Evolutionary conservation across 2,329 filamentous ascomycete species (phyloP), one percentile per base, ranked within the genome.

Genomic region (Sordariomycetes sp.): DNA sequence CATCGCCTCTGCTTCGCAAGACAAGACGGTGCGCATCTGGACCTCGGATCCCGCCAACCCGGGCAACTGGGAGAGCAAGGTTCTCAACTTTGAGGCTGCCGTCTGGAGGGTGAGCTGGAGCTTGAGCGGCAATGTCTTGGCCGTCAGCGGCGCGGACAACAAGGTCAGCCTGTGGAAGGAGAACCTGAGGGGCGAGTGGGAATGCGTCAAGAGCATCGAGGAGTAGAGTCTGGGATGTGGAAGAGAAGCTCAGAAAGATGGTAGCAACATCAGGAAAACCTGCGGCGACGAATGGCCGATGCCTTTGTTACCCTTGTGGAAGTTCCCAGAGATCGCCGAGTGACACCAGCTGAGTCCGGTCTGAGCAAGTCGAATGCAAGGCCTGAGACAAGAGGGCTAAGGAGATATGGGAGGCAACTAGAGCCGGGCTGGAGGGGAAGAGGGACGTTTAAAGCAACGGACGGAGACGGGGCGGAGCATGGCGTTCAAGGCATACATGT

Each of bases 101-200:
- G 75, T 94, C 39, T 98, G 92, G 92, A 79, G 92, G 36, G 92
- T 95, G 30, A 95, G 86, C 70, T 98, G 92, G 92, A 94, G 87
- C 49, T 68, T 96, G 54, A 94, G 86, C 58, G 92, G 92, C 34
- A 98, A 98, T 56, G 88, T 96, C 15, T 70, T 98, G 48, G 92
- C 92, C 8, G 86, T 95, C 42, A 92, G 84, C 54, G 86, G 86
- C 25, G 86, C 83, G 18, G 90, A 98, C 63, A 98, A 98, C 70
- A 88, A 93, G 65, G 88, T 98, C 36, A 93, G 82, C 35, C 62
- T 98, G 58, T 98, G 90, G 90, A 98, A 96, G 73, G 92, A 98
- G 73, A 94, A 94, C 57, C 67, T 98, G 48, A 84, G 83, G 56
- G 92, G 92, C 36, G 86, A 94, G 54, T 98, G 92, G 92, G 88